Evolutionary conservation across 2,329 filamentous ascomycete genomes (phyloP).

Genomic region (Fusarium albosuccineum): DNA sequence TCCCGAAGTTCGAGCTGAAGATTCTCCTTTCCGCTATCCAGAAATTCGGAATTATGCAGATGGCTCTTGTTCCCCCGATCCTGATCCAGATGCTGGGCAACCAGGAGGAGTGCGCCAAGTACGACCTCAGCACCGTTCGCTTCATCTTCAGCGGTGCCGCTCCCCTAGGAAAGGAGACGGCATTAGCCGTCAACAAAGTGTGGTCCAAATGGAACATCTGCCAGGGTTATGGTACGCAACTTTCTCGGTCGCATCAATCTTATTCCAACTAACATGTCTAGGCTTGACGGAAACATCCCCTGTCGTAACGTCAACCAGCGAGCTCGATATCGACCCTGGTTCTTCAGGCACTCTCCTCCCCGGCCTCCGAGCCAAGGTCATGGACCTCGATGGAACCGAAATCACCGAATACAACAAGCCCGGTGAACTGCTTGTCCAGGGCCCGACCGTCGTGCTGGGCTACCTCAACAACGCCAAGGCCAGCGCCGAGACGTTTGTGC

Average conservation of each 20-base stretch:
- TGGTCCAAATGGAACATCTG: conserved; percentile 75
- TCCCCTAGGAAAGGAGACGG: conserved; percentile 77
- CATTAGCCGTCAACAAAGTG: conserved; percentile 69
- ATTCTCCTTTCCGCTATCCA: conserved; percentile 61
- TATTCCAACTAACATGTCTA: conserved; percentile 60
- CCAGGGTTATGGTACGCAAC: conserved; percentile 75
- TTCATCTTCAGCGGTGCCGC: conserved; percentile 63
- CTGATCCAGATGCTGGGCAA: conserved; percentile 24
- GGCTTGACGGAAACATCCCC: conserved; percentile 15
- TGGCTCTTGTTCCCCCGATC: conserved; percentile 27
- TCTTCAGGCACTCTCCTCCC: conserved; percentile 77
- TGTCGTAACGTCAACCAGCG: conserved; percentile 53
- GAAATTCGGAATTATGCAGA: conserved; percentile 22
- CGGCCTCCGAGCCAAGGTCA: conserved; percentile 71
- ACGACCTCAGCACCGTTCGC: conserved; percentile 21
- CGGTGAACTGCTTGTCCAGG: conserved; percentile 86
- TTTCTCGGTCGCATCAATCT: fast-evolving
- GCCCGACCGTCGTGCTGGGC: conserved; percentile 81
- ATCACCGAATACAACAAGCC: conserved; percentile 77
- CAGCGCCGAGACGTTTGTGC: conserved; percentile 81
- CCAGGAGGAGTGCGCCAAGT: conserved; percentile 21
- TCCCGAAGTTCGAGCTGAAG: conserved; percentile 82
- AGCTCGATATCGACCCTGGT: conserved; percentile 73
- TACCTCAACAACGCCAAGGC: conserved; percentile 89
- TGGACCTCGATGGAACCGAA: conserved; percentile 75